Base-by-base conservation (phyloP, 768 basidiomycete species). In the Cystofilobasidium macerans region DNA sequence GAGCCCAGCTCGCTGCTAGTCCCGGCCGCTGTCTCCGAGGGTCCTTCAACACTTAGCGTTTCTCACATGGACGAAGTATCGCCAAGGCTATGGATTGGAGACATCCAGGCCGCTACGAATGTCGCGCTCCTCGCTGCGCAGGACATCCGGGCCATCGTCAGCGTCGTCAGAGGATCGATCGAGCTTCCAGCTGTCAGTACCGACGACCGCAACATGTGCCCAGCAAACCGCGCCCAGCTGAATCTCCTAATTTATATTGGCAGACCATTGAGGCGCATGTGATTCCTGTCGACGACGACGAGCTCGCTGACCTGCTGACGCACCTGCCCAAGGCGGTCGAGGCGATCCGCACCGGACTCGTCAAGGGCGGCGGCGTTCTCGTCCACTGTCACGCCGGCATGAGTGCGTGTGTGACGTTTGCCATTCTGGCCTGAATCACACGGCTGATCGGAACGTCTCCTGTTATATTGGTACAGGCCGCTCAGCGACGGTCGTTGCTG, bases 361-460 rank as follows among this genome's bases (percentile, higher is more conserved):
- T n/a, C 20, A 35, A 86, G 71, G 84, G 82, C 0, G 78, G 85
- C 35, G 86, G 86, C 1, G 86, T 97, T 1, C 78, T 94, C 24
- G 87, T 95, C 0, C 92, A 95, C 75, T 94, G 92, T 73, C 86
- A 88, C 62, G 89, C 88, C 28, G 92, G 92, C 30, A 80, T 89
- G 76, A 89, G 88, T 89, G 76, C 74, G 87, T 81, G 28, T 22
- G 20, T 24, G 30, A 32, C 69, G 54, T 35, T 54, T 36, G 47
- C 45, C 59, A 48, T 38, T 32, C 18, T 9, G 0, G 33, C 16
- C 24, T 56, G 22, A 32, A 33, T n/a, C 22, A 20, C 26, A 16
- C 26, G 32, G n/a, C 28, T 32, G 28, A 57, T n/a, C 48, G 1
- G n/a, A n/a, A n/a, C n/a, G n/a, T n/a, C n/a, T n/a, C n/a, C n/a